These are phyloP conservation scores for Rauvolfia tetraphylla DNA, from an alignment of 257 asterid species.

Conservation along the genomic window DNA sequence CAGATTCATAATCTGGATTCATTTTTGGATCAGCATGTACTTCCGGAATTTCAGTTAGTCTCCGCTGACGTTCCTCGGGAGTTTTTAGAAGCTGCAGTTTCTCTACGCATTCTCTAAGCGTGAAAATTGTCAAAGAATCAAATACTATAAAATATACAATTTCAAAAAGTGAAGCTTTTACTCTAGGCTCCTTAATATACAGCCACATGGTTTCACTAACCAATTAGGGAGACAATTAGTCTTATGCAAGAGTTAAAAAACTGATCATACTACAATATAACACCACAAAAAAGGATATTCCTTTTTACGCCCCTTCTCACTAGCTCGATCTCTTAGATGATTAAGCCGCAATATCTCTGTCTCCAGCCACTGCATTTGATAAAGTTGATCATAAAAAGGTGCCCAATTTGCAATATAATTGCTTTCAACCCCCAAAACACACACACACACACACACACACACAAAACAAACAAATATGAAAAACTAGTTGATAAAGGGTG, in stretches of 20 bases:
- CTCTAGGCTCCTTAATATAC: not conserved
- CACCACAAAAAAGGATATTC: constrained; percentile 49
- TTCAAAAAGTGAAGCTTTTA: not conserved
- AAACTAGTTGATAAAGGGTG: not conserved
- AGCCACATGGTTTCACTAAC: constrained; percentile 2
- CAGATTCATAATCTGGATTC: constrained; percentile 71
- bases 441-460: not conserved
- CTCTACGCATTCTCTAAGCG: constrained; percentile 65
- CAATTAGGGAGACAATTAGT: not conserved
- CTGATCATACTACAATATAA: constrained; percentile 2
- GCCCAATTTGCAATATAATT: not conserved
- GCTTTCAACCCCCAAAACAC: not conserved
- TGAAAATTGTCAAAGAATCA: constrained; percentile 62
- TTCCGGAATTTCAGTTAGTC: constrained; percentile 59
- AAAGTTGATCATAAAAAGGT: constrained; percentile 5
- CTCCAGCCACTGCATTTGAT: constrained; percentile 32
- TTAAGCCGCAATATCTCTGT: constrained; percentile 37
- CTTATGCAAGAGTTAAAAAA: not conserved
- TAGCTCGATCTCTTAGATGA: constrained; percentile 43
- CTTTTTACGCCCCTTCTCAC: constrained; percentile 44
- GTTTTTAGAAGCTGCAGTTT: constrained; percentile 60
- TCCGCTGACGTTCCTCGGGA: constrained; percentile 70
- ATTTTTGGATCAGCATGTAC: constrained; percentile 80
- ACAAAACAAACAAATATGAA: not conserved
- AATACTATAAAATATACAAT: not conserved